These are phyloP conservation scores for Fraxinus platypoda DNA, from an alignment of 305 asterid genomes.

Conservation along the genomic window DNA sequence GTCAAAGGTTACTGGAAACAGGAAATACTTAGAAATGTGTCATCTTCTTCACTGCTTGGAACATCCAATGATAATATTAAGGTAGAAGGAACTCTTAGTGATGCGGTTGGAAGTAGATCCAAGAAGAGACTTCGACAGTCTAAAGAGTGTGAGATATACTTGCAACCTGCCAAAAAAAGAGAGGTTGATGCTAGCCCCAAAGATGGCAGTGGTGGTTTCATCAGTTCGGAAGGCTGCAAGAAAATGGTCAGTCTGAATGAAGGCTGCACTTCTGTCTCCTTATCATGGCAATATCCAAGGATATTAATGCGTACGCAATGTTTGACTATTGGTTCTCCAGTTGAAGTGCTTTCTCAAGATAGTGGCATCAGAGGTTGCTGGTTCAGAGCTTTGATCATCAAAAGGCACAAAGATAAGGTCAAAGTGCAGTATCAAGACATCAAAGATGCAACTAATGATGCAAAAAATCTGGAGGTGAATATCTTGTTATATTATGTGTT, in stretches of 20 bases:
- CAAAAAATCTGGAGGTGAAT: constrained; percentile 65
- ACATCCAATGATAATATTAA: constrained; percentile 26
- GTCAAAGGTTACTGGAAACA: constrained; percentile 80
- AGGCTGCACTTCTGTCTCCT: constrained; percentile 18
- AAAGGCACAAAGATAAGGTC: constrained; percentile 65
- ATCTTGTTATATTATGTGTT: not conserved
- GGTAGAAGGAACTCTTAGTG: constrained; percentile 28
- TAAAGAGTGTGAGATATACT: constrained; percentile 31
- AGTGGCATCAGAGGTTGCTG: constrained; percentile 93
- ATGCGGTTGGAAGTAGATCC: constrained; percentile 45
- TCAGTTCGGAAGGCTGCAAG: constrained; percentile 11
- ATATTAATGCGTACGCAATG: constrained; percentile 12
- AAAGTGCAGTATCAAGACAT: constrained; percentile 70
- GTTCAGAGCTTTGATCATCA: constrained; percentile 69
- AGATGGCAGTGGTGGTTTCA: constrained; percentile 12
- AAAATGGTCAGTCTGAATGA: constrained; percentile 16
- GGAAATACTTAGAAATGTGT: constrained; percentile 40
- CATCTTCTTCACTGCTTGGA: constrained; percentile 17
- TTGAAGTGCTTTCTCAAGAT: constrained; percentile 52
- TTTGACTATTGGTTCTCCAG: constrained; percentile 60
- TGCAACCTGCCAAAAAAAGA: constrained; percentile 26
- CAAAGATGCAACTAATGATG: constrained; percentile 71
- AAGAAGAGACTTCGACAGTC: constrained; percentile 59
- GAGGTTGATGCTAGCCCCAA: constrained; percentile 26
- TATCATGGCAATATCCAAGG: constrained; percentile 15